Base-by-base conservation (phyloP, 495 filamentous ascomycete species). In the Neurospora cerealis region DNA sequence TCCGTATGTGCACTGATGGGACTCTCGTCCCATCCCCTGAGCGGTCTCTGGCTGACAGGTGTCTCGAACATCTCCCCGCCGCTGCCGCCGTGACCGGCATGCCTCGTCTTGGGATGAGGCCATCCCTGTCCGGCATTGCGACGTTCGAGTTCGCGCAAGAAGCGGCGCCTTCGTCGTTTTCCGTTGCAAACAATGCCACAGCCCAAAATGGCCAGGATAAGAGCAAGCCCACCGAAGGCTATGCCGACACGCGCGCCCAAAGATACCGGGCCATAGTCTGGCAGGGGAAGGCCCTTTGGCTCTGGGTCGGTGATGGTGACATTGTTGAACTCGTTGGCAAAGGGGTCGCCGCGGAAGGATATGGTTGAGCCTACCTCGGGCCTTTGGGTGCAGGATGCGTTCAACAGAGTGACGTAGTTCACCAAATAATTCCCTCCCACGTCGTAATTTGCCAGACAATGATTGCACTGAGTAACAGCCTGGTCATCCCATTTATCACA, bases 201-300 rank as follows among this genome's bases (percentile, higher is more conserved):
- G 69, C 86, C 86, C 21, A 77, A 40, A 1, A 85, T 15, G n/a
- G 75, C 73, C 17, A 88, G 81, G 72, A 87, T 48, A 1, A 85
- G 72, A n/a, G 82, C 77, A 2, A 88, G 72, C 2, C 78, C 83
- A n/a, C 82, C 86, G 70, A 86, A 80, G 41, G 83, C 86, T 46
- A 89, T 85, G 73, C 87, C 87, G 10, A 87, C 84, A 48, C 87
- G 85, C 2, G 84, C 85, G 15, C 85, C 87, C 28, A 86, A 80
- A 6, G 80, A 81, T 17, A 89, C 74, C 0, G 85, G 83, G 13
- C 84, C 82, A 19, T 80, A 79, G 71, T 80, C 78, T 0, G 79
- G 44, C 8, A 73, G 48, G 0, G 77, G 78, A 19, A 79, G 38
- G 24, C 73, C 75, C 13, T 77, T 82, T 5, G 78, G 78, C 9